Percentiles rank a stretch among this genome's conserved stretches.
phyloP scores from a whole-genome alignment of 192 early-diverging fungal species.

The Pilobolus umbonatus region DNA sequence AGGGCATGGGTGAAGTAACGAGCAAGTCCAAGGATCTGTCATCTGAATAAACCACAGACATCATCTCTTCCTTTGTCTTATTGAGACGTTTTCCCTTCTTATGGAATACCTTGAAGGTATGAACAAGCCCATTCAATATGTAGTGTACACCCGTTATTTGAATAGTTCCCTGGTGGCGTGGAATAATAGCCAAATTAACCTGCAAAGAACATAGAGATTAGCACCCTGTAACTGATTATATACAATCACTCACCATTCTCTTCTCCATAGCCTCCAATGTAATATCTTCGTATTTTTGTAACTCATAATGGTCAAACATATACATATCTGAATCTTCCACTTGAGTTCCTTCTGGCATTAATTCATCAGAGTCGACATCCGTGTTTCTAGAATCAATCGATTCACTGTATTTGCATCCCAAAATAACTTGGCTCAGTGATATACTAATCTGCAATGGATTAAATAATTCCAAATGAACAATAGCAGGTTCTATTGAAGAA shows the following conservation, averaged over 20 bases:
- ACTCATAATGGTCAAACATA: conserved; percentile 50
- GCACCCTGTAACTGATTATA: background rate
- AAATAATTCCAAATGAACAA: conserved; percentile 55
- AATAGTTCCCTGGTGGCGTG: conserved; percentile 71
- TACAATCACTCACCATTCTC: conserved; percentile 27
- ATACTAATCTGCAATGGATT: conserved; percentile 76
- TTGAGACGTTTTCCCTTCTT: conserved; percentile 70
- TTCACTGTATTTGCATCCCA: conserved; percentile 51
- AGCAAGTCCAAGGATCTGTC: conserved; percentile 68
- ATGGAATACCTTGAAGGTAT: conserved; percentile 59
- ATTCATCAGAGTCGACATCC: background rate
- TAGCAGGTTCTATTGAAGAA: conserved; percentile 56
- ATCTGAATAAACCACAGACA: conserved; percentile 54
- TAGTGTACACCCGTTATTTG: conserved; percentile 72
- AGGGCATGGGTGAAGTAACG: conserved; percentile 78
- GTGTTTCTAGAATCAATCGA: conserved; percentile 17
- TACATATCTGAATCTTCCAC: conserved; percentile 13
- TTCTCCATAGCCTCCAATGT: conserved; percentile 48
- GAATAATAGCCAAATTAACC: conserved; percentile 65
- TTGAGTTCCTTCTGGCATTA: conserved; percentile 10
- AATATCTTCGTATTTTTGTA: conserved; percentile 50
- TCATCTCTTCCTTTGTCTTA: conserved; percentile 66
- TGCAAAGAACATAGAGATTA: too few species aligned
- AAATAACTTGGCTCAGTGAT: conserved; percentile 55
- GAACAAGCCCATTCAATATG: conserved; percentile 73